Evolutionary conservation across 805 yeast genomes (phyloP).

Genomic region (Maudiozyma bulderi): DNA sequence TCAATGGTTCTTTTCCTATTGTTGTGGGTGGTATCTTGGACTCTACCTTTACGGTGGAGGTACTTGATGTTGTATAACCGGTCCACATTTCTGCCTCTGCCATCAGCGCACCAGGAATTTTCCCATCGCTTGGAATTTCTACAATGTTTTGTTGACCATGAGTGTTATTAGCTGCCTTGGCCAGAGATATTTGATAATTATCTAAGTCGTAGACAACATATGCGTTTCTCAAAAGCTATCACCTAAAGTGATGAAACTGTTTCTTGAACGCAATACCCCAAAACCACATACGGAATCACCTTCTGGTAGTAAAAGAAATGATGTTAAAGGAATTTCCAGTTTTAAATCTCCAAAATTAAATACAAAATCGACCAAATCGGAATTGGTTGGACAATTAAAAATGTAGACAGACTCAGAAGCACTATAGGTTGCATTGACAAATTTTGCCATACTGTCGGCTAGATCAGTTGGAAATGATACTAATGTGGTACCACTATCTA

Average conservation of each 20-base stretch:
- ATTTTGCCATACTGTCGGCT: slow-evolving; percentile 24
- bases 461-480: slow-evolving; percentile 35
- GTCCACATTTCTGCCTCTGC: slow-evolving; percentile 31
- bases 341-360: slow-evolving; percentile 52
- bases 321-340: slow-evolving; percentile 40
- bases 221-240: slow-evolving; percentile 44
- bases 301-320: slow-evolving; percentile 23
- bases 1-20: not conserved
- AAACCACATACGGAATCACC: slow-evolving; percentile 34
- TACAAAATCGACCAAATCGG: slow-evolving; percentile 6
- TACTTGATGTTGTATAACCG: slow-evolving; percentile 5
- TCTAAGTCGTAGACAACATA: slow-evolving; percentile 50
- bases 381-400: slow-evolving; percentile 32
- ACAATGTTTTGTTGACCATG: slow-evolving; percentile 33
- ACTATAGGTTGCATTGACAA: slow-evolving; percentile 31
- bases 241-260: slow-evolving; percentile 36
- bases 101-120: slow-evolving; percentile 42
- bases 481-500: slow-evolving; percentile 54
- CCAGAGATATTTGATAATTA: slow-evolving; percentile 34
- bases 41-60: not conserved
- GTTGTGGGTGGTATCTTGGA: not conserved
- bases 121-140: slow-evolving; percentile 30
- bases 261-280: slow-evolving; percentile 30
- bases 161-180: slow-evolving; percentile 28
- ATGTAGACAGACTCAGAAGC: slow-evolving; percentile 31